Evolutionary conservation across 108 stramenopile genomes (phyloP), one percentile per base, ranked within the genome.

Genomic region (Schizochytrium sp.): DNA sequence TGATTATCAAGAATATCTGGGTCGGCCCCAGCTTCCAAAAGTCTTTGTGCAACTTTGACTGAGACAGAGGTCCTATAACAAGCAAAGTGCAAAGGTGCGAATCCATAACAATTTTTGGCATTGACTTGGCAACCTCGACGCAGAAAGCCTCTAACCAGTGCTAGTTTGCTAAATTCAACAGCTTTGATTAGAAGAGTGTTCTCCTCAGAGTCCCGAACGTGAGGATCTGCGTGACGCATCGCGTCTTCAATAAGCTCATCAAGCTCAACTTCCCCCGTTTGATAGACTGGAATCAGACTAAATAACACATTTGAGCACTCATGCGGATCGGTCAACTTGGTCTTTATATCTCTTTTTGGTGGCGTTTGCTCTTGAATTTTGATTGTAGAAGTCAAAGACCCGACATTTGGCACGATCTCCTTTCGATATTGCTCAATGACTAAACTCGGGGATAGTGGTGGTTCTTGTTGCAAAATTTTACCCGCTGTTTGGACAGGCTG

Each of bases 21-120:
- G 61, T 61, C 58, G 7, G 87, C 87, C 45, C 87, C 87, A 3
- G 46, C 42, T 41, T 88, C 87, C 12, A 88, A 46, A 17, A 88
- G 76, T 10, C 10, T 10, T 28, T 83, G 10, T 38, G 76, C 53
- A 12, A 42, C 53, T 53, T 49, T 83, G 1, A 50, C 13, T 53
- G 76, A 83, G 13, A 53, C 76, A 17, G 76, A 83, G 28, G 76
- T 19, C 76, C 50, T 5, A 40, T 83, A 83, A 53, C 76, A 83
- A 47, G 76, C 76, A 55, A 55, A 83, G 76, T 83, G 76, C 5
- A 83, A 42, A 2, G 76, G 50, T 0, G 76, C 76, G 28, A 83
- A 83, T 5, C 76, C 76, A 40, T 83, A 40, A 5, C 53, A 5
- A 28, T 83, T 83, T 5, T 42, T 17, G 5, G 76, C 53, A 55